Evolutionary conservation across 495 filamentous ascomycete species (phyloP).

Genomic region (Penicillium robsamsonii): DNA sequence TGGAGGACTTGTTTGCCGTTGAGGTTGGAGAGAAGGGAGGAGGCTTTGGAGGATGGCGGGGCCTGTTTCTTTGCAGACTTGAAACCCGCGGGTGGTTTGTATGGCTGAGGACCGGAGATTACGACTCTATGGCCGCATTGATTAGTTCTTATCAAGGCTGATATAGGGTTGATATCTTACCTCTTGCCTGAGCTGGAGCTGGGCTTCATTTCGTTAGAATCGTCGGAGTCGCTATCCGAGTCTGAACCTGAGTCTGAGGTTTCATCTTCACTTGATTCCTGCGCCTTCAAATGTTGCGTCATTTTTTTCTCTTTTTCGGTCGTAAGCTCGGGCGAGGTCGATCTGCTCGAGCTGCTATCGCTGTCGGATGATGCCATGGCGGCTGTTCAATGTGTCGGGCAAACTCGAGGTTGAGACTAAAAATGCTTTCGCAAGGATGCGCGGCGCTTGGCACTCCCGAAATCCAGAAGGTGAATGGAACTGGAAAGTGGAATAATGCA

Average conservation of each 20-base stretch:
- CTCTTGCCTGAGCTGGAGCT: slow-evolving; percentile 22
- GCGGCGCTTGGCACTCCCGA: neutral
- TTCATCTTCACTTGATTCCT: slow-evolving; percentile 24
- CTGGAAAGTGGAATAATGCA: neutral
- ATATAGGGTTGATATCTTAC: slow-evolving; percentile 14
- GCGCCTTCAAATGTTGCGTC: slow-evolving; percentile 31
- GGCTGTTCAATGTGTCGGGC: slow-evolving; percentile 9
- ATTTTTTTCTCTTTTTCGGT: slow-evolving; percentile 27
- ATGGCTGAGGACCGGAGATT: slow-evolving; percentile 30
- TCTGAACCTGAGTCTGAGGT: slow-evolving; percentile 28
- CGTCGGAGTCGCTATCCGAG: slow-evolving; percentile 27
- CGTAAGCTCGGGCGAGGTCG: slow-evolving; percentile 30
- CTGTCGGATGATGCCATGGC: slow-evolving; percentile 37
- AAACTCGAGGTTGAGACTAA: neutral
- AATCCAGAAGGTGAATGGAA: neutral
- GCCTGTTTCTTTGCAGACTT: slow-evolving; percentile 37
- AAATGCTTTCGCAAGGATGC: slow-evolving; percentile 5
- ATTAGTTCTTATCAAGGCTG: neutral
- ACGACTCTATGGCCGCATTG: slow-evolving; percentile 13
- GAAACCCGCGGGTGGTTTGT: slow-evolving; percentile 45
- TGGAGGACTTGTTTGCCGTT: slow-evolving; percentile 46
- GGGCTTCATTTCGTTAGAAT: slow-evolving; percentile 37
- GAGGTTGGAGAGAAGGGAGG: slow-evolving; percentile 41
- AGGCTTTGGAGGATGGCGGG: slow-evolving; percentile 34
- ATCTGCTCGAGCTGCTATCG: slow-evolving; percentile 34